Base-by-base conservation (phyloP, 345 rosid genomes). In the Populus simonii region DNA sequence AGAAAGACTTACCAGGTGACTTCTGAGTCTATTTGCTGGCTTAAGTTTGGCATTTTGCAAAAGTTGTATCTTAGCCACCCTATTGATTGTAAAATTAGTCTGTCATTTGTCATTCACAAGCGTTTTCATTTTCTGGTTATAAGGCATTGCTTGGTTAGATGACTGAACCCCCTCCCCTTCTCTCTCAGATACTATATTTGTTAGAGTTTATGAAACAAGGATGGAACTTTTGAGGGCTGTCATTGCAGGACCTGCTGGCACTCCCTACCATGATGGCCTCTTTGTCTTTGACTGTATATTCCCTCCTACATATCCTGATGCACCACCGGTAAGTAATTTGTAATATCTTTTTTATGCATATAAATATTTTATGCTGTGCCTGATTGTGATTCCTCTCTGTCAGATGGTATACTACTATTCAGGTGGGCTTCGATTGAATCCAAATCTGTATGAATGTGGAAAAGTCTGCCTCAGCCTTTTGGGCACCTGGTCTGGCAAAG, bases 211-310 rank as follows among this genome's bases (percentile, higher is more conserved):
- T 78, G 90, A 88, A 84, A 47, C 86, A 59, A 83, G 89, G 83
- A 89, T 89, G 88, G 90, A 82, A 63, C 89, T 85, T 55, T 76
- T 89, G 73, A 86, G 90, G 83, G 89, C 90, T 78, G 85, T 86
- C 36, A 86, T 89, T 69, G 39, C 86, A 23, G 92, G 92, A 49
- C 89, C 90, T 39, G 68, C 86, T 74, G 92, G 88, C 3, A 89
- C 92, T n/a, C 92, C 92, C 13, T 89, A 89, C 74, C 92, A 88
- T 38, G 92, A 89, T 84, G 92, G 92, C 17, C 90, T 89, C 76
- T 89, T 87, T 73, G 84, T 89, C 70, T 89, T 89, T 78, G 92
- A 89, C 78, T 89, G 92, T 80, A 67, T 85, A 69, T 89, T 89
- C 79, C 92, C 90, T 17, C 9, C 80, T 13, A 78, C 78, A 65